phyloP scores from a whole-genome alignment of 495 filamentous ascomycete species.

The Penicillium turbatum region DNA sequence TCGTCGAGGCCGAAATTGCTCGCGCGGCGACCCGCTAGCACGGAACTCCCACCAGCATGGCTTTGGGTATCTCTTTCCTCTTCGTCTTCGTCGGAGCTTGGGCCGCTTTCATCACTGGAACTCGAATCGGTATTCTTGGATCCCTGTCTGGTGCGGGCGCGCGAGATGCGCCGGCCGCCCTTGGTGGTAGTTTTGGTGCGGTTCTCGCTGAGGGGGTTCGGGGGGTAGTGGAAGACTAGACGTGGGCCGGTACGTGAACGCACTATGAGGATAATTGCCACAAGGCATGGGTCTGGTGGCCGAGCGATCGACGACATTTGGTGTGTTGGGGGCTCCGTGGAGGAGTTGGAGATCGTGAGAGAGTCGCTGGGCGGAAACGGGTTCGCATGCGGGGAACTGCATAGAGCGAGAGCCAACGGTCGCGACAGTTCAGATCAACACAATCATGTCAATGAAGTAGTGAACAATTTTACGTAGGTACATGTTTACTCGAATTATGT shows the following conservation, averaged over 20 bases:
- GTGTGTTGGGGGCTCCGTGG: conserved; percentile 8
- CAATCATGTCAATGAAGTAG: background rate
- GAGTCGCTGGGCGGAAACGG: conserved; percentile 17
- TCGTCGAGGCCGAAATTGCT: conserved; percentile 42
- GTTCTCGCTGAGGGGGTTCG: conserved; percentile 50
- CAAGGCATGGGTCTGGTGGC: conserved; percentile 58
- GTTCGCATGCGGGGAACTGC: conserved; percentile 19
- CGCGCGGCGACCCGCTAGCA: conserved; percentile 27
- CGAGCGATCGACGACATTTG: conserved; percentile 48
- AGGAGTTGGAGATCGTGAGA: conserved; percentile 12
- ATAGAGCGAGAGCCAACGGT: conserved; percentile 14
- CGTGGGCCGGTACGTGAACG: conserved; percentile 75
- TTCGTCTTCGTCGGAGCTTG: conserved; percentile 49
- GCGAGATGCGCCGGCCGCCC: conserved; percentile 33
- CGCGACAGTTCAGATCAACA: background rate
- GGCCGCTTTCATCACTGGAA: conserved; percentile 46
- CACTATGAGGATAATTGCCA: conserved; percentile 77
- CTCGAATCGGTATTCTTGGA: conserved; percentile 39
- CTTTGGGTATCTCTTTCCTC: conserved; percentile 27
- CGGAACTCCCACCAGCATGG: conserved; percentile 20
- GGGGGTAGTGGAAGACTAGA: conserved; percentile 91
- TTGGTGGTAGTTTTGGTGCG: conserved; percentile 33
- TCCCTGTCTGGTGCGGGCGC: conserved; percentile 28
- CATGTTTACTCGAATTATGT: background rate
- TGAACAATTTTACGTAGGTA: too few relatives aligned